These are phyloP conservation scores for Colletotrichum lindemuthianum DNA, from an alignment of 2,329 filamentous ascomycete species.

Conservation along the genomic window DNA sequence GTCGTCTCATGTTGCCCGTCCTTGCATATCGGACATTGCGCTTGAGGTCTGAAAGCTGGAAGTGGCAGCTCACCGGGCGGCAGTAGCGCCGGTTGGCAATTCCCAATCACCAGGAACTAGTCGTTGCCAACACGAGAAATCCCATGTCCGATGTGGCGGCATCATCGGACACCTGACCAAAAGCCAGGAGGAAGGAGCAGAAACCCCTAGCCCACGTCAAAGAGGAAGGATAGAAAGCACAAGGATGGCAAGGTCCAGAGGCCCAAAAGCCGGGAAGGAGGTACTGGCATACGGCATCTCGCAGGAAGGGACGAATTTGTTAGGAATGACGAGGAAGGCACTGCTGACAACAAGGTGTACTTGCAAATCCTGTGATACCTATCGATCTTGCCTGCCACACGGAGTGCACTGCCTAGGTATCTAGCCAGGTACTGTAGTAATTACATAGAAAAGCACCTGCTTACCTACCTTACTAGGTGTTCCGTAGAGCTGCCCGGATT, in stretches of 20 bases:
- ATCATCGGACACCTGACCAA: background rate
- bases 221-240: background rate
- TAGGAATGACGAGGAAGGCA: background rate
- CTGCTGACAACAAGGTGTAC: background rate
- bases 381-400: no score
- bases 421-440: no score
- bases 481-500: background rate
- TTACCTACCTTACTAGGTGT: background rate
- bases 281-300: background rate
- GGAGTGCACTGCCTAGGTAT: no score
- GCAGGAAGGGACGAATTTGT: no score
- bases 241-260: background rate
- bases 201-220: no score
- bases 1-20: conserved; percentile 11
- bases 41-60: background rate
- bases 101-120: background rate
- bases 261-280: conserved; percentile 8
- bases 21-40: conserved; percentile 6
- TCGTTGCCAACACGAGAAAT: background rate
- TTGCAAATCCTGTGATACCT: no score
- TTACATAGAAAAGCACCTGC: no score
- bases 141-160: background rate
- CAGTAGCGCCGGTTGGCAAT: background rate
- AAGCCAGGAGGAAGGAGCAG: background rate
- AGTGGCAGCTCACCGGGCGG: background rate